Evolutionary conservation across 73 alveolate genomes (phyloP).

Genomic region (Tetrahymena malaccensis): DNA sequence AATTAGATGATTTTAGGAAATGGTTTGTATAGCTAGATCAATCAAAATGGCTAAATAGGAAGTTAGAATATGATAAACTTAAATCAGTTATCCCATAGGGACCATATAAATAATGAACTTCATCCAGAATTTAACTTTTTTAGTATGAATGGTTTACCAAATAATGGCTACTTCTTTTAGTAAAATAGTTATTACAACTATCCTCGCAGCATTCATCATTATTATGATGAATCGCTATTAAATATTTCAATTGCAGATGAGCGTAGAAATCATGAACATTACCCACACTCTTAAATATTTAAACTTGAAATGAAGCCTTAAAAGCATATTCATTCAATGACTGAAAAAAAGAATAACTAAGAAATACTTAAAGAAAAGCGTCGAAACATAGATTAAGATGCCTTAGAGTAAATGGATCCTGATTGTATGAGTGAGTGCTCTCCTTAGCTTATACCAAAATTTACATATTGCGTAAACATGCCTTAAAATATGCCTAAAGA

Average conservation of each 20-base stretch:
- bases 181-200: not conserved
- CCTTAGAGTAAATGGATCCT: not conserved
- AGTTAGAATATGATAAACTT: not conserved
- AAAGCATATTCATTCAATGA: not conserved
- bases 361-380: not conserved
- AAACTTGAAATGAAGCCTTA: not conserved
- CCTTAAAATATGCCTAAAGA: not conserved
- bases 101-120: not conserved
- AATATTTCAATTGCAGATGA: not conserved
- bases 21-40: not conserved
- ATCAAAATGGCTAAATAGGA: not conserved
- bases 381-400: not conserved
- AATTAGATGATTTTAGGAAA: not conserved
- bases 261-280: not conserved
- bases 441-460: not conserved
- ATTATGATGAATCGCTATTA: not conserved
- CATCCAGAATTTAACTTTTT: not conserved
- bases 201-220: not conserved
- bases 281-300: not conserved
- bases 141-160: not conserved
- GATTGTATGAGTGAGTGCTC: not conserved
- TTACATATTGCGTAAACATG: not conserved
- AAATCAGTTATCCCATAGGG: not conserved
- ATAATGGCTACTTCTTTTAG: not conserved
- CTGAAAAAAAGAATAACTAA: not conserved